Base-by-base conservation (phyloP, 2,329 filamentous ascomycete genomes). In the Phaeosphaeriaceae sp. region DNA sequence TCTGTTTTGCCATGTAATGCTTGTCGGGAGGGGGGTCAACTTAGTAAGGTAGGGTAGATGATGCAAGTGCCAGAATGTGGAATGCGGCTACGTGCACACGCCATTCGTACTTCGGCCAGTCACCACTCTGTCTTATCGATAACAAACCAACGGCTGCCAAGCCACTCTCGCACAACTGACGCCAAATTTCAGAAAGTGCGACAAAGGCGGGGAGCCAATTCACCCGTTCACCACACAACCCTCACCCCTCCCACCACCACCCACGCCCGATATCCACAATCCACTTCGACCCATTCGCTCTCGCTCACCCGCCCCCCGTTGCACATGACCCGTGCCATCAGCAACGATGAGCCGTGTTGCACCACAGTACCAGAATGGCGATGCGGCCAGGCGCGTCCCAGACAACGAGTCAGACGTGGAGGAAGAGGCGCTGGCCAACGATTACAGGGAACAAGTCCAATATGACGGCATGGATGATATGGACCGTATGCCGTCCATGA, bases 371-470 rank as follows among this genome's bases (percentile, higher is more conserved):
- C 74, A 76, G 58, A 74, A 78, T 55, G 71, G 71, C 62, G 70
- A 73, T 50, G 64, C 73, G 50, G 67, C 58, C 42, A 42, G 57
- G 39, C 70, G 70, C 50, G 58, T 61, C 30, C 67, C 77, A 58
- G 86, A 86, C 67, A 89, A 93, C 76, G 92, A 95, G 74, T 96
- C 91, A 72, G 94, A 97, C 75, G 89, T 90, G 61, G 92, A 97
- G 79, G 93, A 97, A 83, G 94, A 97, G 79, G 89, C 89, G 67
- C 85, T 99, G 63, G 94, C 92, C 68, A 91, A 92, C 77, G 92
- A 97, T 79, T 97, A 97, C 84, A 88, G 87, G 74, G 69, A 97
- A 80, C 93, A 97, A 77, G 90, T 96, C 65, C 91, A 94, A 74
- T 97, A 93, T 71, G 90, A 96, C 69, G 92, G 87, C 66, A 86